Conservation (phyloP, 768 basidiomycete species). For the Panus rudis region DNA sequence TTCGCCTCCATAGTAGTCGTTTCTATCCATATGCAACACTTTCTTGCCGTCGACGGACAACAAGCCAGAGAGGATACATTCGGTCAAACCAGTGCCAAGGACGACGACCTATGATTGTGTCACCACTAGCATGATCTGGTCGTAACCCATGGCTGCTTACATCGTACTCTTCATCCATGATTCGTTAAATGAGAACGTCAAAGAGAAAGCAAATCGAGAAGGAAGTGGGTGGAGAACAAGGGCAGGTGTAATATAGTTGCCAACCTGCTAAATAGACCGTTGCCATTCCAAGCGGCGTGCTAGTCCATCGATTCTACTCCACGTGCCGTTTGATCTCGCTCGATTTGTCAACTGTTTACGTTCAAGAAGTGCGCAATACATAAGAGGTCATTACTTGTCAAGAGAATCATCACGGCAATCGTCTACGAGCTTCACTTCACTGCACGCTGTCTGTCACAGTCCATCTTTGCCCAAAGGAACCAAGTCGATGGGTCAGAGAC, state of each 20-base stretch:
- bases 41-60: constrained; percentile 99
- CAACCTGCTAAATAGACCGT: constrained; percentile 9
- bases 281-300: not conserved
- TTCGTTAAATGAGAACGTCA: constrained; percentile 18
- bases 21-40: constrained; percentile 97
- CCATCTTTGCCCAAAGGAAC: too few relatives aligned
- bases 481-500: too few relatives aligned
- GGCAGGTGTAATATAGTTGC: constrained; percentile 6
- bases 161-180: constrained; percentile 99
- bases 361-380: not conserved
- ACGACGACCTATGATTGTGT: constrained; percentile 61
- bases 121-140: not conserved
- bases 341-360: not conserved
- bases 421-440: too few relatives aligned
- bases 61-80: constrained; percentile 96
- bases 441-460: too few relatives aligned
- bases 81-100: constrained; percentile 94
- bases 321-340: not conserved
- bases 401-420: too few relatives aligned
- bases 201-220: constrained; percentile 17
- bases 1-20: constrained; percentile 98
- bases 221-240: constrained; percentile 19
- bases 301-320: not conserved
- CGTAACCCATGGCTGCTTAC: constrained; percentile 33
- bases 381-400: too few relatives aligned